These are phyloP conservation scores for Aspergillus carlsbadensis DNA, from an alignment of 495 filamentous ascomycete genomes.

Conservation along the genomic window DNA sequence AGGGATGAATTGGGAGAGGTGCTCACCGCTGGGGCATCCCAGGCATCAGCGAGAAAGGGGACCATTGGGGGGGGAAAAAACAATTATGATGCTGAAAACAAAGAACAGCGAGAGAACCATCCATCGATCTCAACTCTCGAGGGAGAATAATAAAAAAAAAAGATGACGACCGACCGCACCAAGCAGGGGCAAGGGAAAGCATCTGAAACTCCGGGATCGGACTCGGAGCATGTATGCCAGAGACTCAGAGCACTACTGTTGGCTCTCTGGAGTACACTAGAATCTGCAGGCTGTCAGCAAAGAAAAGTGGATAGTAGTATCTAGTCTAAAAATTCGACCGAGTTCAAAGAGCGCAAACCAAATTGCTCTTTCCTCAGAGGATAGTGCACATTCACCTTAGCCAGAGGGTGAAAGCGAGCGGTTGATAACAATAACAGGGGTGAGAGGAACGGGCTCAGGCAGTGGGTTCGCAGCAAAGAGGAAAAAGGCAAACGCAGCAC, in stretches of 20 bases:
- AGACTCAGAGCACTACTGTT: neutral
- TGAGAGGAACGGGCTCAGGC: neutral
- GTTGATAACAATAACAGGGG: constrained; percentile 8
- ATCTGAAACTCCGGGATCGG: constrained; percentile 33
- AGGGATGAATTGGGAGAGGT: too few relatives aligned
- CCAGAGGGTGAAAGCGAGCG: neutral
- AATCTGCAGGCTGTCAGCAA: constrained; percentile 6
- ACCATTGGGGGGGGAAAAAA: too few relatives aligned
- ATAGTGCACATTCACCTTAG: too few relatives aligned
- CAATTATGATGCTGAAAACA: neutral
- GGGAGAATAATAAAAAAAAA: constrained; percentile 20
- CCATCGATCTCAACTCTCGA: neutral
- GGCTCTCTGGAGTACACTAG: too few relatives aligned
- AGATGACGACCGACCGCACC: constrained; percentile 19
- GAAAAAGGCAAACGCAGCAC: constrained; percentile 10
- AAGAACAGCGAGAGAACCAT: neutral
- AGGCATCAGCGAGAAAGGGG: too few relatives aligned
- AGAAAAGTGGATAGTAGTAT: neutral
- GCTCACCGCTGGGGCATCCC: too few relatives aligned
- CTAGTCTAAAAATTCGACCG: neutral
- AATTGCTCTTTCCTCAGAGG: too few relatives aligned
- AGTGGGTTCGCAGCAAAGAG: constrained; percentile 14
- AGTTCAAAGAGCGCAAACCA: neutral
- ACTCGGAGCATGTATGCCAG: constrained; percentile 17
- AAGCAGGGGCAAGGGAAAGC: constrained; percentile 21